Base-by-base conservation (phyloP, 495 filamentous ascomycete genomes). In the Cercophora newfieldiana region DNA sequence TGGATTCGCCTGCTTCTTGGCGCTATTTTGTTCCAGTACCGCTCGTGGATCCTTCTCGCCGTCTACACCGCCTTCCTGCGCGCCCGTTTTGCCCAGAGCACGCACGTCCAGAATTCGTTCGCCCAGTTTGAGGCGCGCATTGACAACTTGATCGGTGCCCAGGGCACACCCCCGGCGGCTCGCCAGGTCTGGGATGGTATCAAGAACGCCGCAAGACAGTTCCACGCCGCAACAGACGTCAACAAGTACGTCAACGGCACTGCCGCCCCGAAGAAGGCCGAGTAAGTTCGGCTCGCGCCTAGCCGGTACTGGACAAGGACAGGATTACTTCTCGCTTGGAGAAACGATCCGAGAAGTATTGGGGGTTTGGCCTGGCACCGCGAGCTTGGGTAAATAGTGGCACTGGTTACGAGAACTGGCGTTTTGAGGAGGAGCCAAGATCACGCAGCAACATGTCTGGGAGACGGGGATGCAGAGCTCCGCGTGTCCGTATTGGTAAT, bases 31-130 rank as follows among this genome's bases (percentile, higher is more conserved):
- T 97, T 97, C 85, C 86, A 87, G 80, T 91, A 89, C 77, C 90
- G 93, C 63, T 93, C 91, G 74, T 97, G 94, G 91, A 85, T 97
- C 74, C 82, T 98, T 28, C 74, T 98, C 44, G 77, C 83, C 54
- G 73, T 95, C 79, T 99, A 98, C 84, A 90, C 93, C 69, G 85
- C 87, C 69, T 99, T 99, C 87, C 88, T 98, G 76, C 91, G 95
- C 60, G 89, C 93, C 37, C 86, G 95, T 69, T 93, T 89, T 78
- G 84, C 91, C 63, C 96, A 98, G 85, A 97, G 93, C 83, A 85
- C 77, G 59, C 97, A 98, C 72, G 91, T 98, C 28, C 90, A 94
- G 80, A 86, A 87, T 68, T 89, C 92, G 47, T 87, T 98, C 69
- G 79, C 82, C 64, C 84, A 89, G 64, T 75, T 94, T 60, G 88